Evolutionary conservation across 2,329 filamentous ascomycete genomes (phyloP), one percentile per base, ranked within the genome.

Genomic region (Anisogramma anomala): DNA sequence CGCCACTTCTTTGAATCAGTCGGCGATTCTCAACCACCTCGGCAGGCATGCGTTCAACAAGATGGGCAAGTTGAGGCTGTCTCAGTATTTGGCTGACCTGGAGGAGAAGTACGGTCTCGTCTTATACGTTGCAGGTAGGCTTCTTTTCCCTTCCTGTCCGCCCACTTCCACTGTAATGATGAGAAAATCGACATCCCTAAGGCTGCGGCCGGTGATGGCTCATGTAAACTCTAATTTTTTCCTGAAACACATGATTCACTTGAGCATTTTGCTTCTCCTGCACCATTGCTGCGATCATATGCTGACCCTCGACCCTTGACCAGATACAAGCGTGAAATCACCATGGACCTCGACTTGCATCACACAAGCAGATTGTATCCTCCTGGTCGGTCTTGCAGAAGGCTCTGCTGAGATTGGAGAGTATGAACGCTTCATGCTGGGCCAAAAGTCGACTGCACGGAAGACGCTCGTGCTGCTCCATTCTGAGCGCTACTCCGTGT

Each of bases 331-430:
- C 46, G 91, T 96, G 53, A 96, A 94, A 53, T 86, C 93, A 2
- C 88, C 89, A 0, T 98, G 91, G 91, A 98, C 93, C 0, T 87
- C 95, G 55, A 96, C 91, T 0, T 98, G 93, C 58, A 95, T 98
- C 49, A 82, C 83, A 13, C 91, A 98, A 61, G 91, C 91, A 2
- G 91, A 98, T 61, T 95, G 88, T 51, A 95, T 98, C 49, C 70
- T 98, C 6, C 70, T 98, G 7, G 86, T 98, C 20, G 91, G 87
- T 1, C 65, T 96, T 11, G 91, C 88, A 1, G 91, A 96, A 57
- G 82, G 82, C 1, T 94, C 88, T 3, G 82, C 91, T 0, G 80
- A 75, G 33, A 91, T 96, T 50, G 91, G 91, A 31, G 93, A 98
- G 58, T 98, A 96, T 52, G 91, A 98, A 59, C 77, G 91, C 3